Conservation (phyloP, 768 basidiomycete genomes). For the Panaeolus cyanescens region DNA sequence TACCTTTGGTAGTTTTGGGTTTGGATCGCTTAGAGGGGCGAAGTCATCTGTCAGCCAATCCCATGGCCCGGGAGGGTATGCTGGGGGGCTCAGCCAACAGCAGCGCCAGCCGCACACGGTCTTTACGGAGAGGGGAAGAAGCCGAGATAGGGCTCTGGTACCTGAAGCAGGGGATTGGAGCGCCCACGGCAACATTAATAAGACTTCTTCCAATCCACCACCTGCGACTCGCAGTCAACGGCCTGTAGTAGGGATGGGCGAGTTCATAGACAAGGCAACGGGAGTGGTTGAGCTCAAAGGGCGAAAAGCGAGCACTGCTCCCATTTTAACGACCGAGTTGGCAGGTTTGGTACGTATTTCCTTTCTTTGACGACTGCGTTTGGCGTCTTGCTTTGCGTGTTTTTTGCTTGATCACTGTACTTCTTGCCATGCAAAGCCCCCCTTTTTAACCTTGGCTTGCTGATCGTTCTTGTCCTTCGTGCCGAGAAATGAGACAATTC, state of each 20-base stretch:
- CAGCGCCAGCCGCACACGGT: neutral
- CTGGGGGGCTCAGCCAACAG: slow-evolving; percentile 10
- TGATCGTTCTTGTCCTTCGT: neutral
- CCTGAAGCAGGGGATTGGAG: neutral
- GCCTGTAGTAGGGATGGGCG: slow-evolving; percentile 31
- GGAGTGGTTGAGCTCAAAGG: slow-evolving; percentile 55
- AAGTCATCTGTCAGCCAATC: neutral
- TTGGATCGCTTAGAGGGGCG: slow-evolving; percentile 11
- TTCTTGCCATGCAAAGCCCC: neutral
- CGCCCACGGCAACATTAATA: neutral
- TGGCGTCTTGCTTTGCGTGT: neutral
- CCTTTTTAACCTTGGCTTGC: neutral
- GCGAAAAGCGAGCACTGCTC: slow-evolving; percentile 52
- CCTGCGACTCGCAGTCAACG: neutral
- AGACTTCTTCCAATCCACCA: slow-evolving; percentile 1
- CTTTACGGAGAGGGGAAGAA: neutral
- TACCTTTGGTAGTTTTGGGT: slow-evolving; percentile 17
- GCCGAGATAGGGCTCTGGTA: neutral
- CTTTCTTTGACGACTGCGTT: no score
- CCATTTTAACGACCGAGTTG: slow-evolving; percentile 52
- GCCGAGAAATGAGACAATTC: neutral
- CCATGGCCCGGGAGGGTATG: slow-evolving; percentile 2
- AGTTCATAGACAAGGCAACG: slow-evolving; percentile 51
- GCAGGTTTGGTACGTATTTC: slow-evolving; percentile 58
- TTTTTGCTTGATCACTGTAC: neutral